Evolutionary conservation across 129 eudicot genomes (phyloP).

Genomic region (Glebionis coronaria): DNA sequence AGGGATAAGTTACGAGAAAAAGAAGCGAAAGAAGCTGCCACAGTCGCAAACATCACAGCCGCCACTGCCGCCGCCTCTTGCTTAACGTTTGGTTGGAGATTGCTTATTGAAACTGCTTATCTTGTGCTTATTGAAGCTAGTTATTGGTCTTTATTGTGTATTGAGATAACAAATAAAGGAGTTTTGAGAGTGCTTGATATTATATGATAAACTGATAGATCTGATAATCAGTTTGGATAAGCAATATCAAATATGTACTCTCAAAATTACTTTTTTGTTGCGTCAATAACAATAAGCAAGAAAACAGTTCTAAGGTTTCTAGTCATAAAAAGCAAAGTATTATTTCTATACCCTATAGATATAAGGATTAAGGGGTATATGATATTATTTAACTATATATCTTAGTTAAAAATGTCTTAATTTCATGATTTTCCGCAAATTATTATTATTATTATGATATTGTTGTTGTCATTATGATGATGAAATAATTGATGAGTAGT

Average conservation of each 20-base stretch:
- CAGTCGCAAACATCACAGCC: slow-evolving; percentile 25
- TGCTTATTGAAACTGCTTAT: too few species aligned
- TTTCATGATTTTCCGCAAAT: slow-evolving; percentile 11
- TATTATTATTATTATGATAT: neutral
- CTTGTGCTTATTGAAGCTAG: too few species aligned
- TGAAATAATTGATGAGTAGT: slow-evolving; percentile 22
- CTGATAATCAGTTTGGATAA: too few species aligned
- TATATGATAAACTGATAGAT: too few species aligned
- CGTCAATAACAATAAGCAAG: too few species aligned
- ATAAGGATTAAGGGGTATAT: slow-evolving; percentile 28
- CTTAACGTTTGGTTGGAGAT: slow-evolving; percentile 4
- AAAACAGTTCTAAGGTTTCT: neutral
- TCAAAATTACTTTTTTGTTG: too few species aligned
- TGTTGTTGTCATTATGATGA: slow-evolving; percentile 9
- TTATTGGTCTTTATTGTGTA: too few species aligned
- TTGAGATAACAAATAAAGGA: too few species aligned
- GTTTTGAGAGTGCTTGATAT: too few species aligned
- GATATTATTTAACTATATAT: neutral
- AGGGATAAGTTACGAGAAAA: slow-evolving; percentile 79
- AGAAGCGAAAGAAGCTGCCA: slow-evolving; percentile 73
- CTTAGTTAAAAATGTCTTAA: neutral
- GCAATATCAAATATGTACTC: too few species aligned
- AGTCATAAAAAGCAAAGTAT: neutral
- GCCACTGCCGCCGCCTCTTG: slow-evolving; percentile 20
- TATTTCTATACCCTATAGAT: slow-evolving; percentile 6